Evolutionary conservation across 257 asterid species (phyloP), one percentile per base, ranked within the genome.

Genomic region (Haberlea rhodopensis): DNA sequence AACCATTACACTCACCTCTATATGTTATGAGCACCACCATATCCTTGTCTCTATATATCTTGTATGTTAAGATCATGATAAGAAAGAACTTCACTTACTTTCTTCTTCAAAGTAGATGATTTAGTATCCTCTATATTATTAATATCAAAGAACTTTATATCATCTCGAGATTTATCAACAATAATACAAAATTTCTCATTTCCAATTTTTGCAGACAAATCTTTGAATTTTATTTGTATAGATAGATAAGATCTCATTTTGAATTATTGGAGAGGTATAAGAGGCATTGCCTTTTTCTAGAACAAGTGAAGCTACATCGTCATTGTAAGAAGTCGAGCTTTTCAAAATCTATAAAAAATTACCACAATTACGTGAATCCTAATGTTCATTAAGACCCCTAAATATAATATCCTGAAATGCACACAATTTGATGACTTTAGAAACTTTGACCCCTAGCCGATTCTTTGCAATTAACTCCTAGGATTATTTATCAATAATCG

Each of bases 291-390:
- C 63, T 8, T 54, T 62, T 6, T 64, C 25, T 2, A 61, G 27
- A 11, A 49, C 28, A 15, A 62, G 25, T 13, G 1, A 6, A 49
- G 23, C 48, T 15, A 70, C 9, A 7, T 54, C 40, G 7, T 46
- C 32, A 43, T 53, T 31, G 2, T n/a, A n/a, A n/a, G n/a, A n/a
- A n/a, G n/a, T n/a, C n/a, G n/a, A n/a, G n/a, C n/a, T n/a, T 19
- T 57, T 63, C 8, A 63, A 5, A 8, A 56, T 27, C 20, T 49
- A 53, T 28, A 63, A 19, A 46, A 71, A 32, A 64, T 71, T 63
- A 18, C 46, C 61, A 34, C 57, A 5, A 20, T 62, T 23, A n/a
- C 40, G 25, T n/a, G 62, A 72, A 3, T 45, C 9, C 3, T 0
- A 3, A 4, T 26, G 16, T 40, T 66, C 65, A 56, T 53, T 49